Conservation (phyloP, 2,329 filamentous ascomycete genomes). For the Hypomyces perniciosus region DNA sequence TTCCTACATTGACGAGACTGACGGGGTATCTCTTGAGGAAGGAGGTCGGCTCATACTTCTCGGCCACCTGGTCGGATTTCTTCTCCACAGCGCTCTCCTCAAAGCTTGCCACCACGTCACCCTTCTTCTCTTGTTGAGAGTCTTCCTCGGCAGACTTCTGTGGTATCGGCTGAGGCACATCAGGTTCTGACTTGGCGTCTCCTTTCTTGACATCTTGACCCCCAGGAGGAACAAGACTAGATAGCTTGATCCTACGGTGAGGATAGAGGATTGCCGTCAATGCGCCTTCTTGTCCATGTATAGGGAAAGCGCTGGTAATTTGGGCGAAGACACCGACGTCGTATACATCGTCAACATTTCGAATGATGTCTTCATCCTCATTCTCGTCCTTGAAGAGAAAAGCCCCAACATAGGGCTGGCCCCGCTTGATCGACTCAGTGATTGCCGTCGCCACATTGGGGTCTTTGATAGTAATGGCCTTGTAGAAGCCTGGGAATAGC, state of each 20-base stretch:
- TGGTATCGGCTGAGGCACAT: constrained; percentile 54
- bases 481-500: constrained; percentile 96
- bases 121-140: constrained; percentile 61
- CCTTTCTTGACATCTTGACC: constrained; percentile 45
- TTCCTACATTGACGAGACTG: constrained; percentile 92
- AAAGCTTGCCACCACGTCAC: constrained; percentile 94
- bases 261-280: constrained; percentile 94
- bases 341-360: constrained; percentile 84
- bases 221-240: constrained; percentile 68
- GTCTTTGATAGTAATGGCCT: constrained; percentile 94
- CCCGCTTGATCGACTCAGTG: constrained; percentile 92
- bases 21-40: constrained; percentile 90
- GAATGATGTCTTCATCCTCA: constrained; percentile 88
- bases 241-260: constrained; percentile 88
- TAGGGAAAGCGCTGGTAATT: constrained; percentile 92
- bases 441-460: constrained; percentile 87
- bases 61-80: constrained; percentile 43
- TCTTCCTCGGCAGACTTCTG: constrained; percentile 49
- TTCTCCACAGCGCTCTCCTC: constrained; percentile 70
- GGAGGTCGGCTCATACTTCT: constrained; percentile 76
- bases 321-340: constrained; percentile 97
- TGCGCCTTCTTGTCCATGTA: constrained; percentile 75
- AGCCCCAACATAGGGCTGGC: constrained; percentile 93
- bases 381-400: constrained; percentile 97
- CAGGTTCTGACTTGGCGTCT: constrained; percentile 42